phyloP scores from a whole-genome alignment of 2,329 filamentous ascomycete species.

The Akanthomyces uredinophilus region DNA sequence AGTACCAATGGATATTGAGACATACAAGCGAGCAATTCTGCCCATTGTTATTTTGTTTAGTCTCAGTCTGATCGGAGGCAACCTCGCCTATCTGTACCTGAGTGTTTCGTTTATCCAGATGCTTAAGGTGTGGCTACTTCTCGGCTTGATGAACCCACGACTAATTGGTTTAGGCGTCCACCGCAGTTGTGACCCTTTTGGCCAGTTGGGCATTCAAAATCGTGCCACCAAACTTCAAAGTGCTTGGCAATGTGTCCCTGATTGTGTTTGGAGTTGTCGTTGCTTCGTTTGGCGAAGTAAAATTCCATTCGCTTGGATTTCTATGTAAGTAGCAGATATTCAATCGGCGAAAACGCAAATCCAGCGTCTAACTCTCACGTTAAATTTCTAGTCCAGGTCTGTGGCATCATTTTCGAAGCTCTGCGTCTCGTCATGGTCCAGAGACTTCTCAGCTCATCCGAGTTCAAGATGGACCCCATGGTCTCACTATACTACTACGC shows the following conservation, averaged over 20 bases:
- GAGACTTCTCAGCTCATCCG: conserved; percentile 71
- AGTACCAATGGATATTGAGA: conserved; percentile 91
- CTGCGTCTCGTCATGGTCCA: conserved; percentile 81
- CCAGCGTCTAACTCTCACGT: not conserved
- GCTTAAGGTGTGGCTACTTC: conserved; percentile 65
- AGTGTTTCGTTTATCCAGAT: conserved; percentile 98
- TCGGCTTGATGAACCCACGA: no score
- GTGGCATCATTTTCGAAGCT: conserved; percentile 76
- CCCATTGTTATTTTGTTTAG: conserved; percentile 96
- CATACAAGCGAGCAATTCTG: conserved; percentile 89
- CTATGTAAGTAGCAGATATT: conserved; percentile 40
- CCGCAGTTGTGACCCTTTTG: conserved; percentile 85
- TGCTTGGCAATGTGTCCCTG: conserved; percentile 86
- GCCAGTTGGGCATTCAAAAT: conserved; percentile 85
- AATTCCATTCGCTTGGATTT: conserved; percentile 78
- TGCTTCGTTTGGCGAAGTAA: conserved; percentile 91
- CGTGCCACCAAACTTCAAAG: conserved; percentile 76
- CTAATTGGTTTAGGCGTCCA: conserved; percentile 51
- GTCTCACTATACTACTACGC: conserved; percentile 90
- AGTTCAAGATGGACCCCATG: conserved; percentile 89
- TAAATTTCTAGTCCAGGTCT: conserved; percentile 50
- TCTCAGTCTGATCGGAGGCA: conserved; percentile 92
- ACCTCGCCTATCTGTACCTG: conserved; percentile 91
- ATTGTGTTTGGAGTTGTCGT: conserved; percentile 95
- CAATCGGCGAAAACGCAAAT: no score